Percentiles rank a stretch among this genome's conserved stretches.
Conservation (phyloP, 352 stramenopile species). For the Blastocystis sp. region DNA sequence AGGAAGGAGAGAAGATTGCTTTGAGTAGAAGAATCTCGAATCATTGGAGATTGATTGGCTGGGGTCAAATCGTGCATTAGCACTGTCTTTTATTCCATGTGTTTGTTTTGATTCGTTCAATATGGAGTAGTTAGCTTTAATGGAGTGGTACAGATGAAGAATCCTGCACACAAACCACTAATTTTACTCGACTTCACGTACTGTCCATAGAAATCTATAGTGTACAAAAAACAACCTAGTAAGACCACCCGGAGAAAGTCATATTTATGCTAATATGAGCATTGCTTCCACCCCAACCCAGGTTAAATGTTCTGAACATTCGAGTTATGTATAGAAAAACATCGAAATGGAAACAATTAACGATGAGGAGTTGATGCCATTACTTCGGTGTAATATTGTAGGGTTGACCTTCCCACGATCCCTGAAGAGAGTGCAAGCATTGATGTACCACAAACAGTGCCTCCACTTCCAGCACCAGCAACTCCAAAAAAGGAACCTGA, state of each 20-base stretch:
- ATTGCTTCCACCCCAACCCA: background rate
- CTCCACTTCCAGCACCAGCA: background rate
- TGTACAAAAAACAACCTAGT: background rate
- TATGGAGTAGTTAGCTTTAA: too few relatives aligned
- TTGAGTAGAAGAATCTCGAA: constrained; percentile 96
- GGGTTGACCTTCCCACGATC: constrained; percentile 12
- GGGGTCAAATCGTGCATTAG: constrained; percentile 87
- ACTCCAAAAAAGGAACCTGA: background rate
- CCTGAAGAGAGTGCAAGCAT: constrained; percentile 46
- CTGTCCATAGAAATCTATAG: background rate
- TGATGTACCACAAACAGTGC: constrained; percentile 15
- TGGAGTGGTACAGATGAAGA: background rate
- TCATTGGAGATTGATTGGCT: constrained; percentile 99
- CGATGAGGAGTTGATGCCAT: background rate
- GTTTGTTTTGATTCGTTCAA: background rate
- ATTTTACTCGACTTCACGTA: background rate
- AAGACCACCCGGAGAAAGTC: background rate
- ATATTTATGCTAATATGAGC: constrained; percentile 1
- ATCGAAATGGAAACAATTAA: constrained; percentile 27
- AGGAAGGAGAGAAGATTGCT: constrained; percentile 99
- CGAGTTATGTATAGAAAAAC: background rate
- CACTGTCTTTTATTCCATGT: background rate
- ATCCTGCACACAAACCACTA: background rate
- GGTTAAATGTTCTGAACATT: background rate
- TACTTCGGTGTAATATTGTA: background rate